Base-by-base conservation (phyloP, 495 filamentous ascomycete species). In the Penicillium bovifimosum region DNA sequence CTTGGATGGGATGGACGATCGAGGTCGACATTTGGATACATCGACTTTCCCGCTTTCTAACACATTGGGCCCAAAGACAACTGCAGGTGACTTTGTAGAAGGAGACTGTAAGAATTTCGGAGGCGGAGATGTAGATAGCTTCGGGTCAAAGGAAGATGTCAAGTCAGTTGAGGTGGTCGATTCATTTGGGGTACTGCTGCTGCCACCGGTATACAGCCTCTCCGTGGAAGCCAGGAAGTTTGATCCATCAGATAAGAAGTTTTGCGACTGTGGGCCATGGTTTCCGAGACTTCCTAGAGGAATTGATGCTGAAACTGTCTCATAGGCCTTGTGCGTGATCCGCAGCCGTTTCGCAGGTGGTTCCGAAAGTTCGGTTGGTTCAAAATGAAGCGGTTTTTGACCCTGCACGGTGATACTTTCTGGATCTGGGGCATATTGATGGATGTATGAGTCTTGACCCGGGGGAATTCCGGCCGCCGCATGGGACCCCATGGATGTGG, bases 1-100 rank as follows among this genome's bases (percentile, higher is more conserved):
- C 54, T 85, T 81, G 47, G 84, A 75, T 17, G 92, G 91, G 56
- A 96, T 90, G 7, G 91, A 93, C 29, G 85, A 83, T 56, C 86
- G 86, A 1, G 89, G 87, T 13, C 72, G 72, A 43, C 65, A 76
- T 48, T 68, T 71, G 9, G 62, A 47, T 24, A 57, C 50, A 39
- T 67, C 58, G 13, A 64, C 52, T 24, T 57, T 63, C 18, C 46
- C 54, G 26, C 65, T 61, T 0, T 62, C 54, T 9, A 55, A 20
- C 3, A 59, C 44, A 52, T 34, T 58, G 14, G 54, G 44, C 0
- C 53, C 56, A 9, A 54, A 33, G 0, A 49, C 34, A 18, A 51
- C 36, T 9, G n/a, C n/a, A n/a, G n/a, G n/a, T n/a, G 62, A 34
- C 6, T 63, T 60, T 3, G 60, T 56, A 13, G 59, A 43, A 34